Conservation (phyloP, 75 land plant species). For the Isoetes taiwanensis region DNA sequence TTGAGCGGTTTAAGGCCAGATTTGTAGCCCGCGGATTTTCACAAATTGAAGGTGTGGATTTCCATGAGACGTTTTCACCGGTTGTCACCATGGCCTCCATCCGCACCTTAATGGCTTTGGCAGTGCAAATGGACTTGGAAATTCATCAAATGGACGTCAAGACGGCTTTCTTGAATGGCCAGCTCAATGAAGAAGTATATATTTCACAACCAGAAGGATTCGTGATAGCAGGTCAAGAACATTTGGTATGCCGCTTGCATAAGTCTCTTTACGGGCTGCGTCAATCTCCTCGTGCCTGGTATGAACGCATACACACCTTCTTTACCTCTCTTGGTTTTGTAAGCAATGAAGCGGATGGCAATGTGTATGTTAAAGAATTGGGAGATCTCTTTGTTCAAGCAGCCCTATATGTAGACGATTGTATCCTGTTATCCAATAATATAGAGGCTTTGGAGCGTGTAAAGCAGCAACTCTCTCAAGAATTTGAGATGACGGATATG, state of each 20-base stretch:
- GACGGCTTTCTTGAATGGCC: background rate
- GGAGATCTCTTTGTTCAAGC: no score
- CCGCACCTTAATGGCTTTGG: background rate
- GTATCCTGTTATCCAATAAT: no score
- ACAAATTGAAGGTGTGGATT: slow-evolving; percentile 1
- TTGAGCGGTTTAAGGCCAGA: background rate
- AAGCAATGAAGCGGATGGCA: no score
- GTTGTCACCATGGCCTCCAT: background rate
- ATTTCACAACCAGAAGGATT: background rate
- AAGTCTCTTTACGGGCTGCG: background rate
- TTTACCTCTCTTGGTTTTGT: no score
- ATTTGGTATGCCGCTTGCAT: background rate
- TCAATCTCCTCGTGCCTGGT: background rate
- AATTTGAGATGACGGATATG: no score
- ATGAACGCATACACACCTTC: background rate
- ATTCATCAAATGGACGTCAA: slow-evolving; percentile 2
- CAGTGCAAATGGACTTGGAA: background rate
- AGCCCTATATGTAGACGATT: no score
- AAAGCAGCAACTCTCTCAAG: no score
- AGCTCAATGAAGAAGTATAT: background rate
- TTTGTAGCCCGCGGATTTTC: background rate
- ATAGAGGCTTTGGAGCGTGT: no score
- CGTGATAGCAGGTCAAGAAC: background rate
- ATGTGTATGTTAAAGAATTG: no score
- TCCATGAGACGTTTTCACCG: background rate